A percentile compares a stretch with the other conserved stretches of the same genome.
phyloP scores from a whole-genome alignment of 768 basidiomycete species.

The Wakefieldia striispora region DNA sequence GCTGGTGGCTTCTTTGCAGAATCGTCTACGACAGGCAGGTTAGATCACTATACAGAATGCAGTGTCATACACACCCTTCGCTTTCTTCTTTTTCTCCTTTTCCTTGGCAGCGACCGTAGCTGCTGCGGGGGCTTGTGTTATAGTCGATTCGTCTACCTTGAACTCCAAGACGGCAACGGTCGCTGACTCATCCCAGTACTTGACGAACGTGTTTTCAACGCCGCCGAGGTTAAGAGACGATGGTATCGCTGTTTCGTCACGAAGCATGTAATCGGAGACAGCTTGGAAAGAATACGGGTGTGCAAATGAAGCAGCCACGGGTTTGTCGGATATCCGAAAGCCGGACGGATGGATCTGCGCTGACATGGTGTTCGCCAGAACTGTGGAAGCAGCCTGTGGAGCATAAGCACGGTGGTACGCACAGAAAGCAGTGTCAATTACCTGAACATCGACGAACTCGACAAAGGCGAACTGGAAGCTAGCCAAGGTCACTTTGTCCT shows the following conservation, averaged over 20 bases:
- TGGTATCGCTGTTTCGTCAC: conserved; percentile 73
- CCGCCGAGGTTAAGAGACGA: conserved; percentile 72
- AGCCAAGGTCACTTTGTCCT: conserved; percentile 82
- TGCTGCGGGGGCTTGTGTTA: conserved; percentile 21
- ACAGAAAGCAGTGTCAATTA: conserved; percentile 29
- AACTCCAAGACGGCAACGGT: conserved; percentile 75
- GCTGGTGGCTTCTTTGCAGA: conserved; percentile 40
- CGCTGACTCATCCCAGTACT: conserved; percentile 92
- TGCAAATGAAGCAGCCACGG: conserved; percentile 91
- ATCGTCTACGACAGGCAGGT: conserved; percentile 28
- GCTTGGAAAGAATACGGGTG: conserved; percentile 89
- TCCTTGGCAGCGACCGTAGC: conserved; percentile 55
- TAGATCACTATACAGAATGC: conserved; percentile 6
- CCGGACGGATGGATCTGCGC: conserved; percentile 87
- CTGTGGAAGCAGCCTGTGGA: conserved; percentile 71
- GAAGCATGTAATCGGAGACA: conserved; percentile 66
- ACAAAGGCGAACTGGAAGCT: conserved; percentile 96
- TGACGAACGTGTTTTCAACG: conserved; percentile 68
- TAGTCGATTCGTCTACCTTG: conserved; percentile 61
- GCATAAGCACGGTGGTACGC: conserved; percentile 8
- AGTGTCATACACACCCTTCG: conserved; percentile 42
- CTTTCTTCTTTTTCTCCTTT: conserved; percentile 54
- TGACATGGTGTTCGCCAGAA: conserved; percentile 86
- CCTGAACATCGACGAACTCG: conserved; percentile 84
- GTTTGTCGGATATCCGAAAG: conserved; percentile 85